These are phyloP conservation scores for Scutellaria minor DNA, from an alignment of 257 asterid species.

Conservation along the genomic window DNA sequence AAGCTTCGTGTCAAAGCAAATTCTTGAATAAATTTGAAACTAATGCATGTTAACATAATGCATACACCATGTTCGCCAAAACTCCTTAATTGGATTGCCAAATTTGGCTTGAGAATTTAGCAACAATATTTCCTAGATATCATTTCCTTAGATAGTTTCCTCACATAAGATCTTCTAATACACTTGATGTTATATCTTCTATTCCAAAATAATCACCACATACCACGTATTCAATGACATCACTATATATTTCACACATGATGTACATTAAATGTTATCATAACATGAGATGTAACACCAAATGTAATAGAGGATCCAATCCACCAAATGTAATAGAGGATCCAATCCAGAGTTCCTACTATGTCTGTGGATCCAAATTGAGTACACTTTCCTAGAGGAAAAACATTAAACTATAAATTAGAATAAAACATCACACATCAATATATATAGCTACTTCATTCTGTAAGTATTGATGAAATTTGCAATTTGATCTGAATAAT, in stretches of 20 bases:
- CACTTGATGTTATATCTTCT: no score
- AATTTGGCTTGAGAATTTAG: not conserved
- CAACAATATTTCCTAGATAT: not conserved
- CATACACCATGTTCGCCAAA: not conserved
- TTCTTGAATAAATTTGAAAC: not conserved
- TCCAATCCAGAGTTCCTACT: not conserved
- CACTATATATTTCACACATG: no score
- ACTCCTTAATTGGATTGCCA: not conserved
- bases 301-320: no score
- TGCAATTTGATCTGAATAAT: not conserved
- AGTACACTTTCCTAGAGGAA: not conserved
- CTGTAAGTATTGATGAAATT: slow-evolving; percentile 8
- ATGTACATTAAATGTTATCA: no score
- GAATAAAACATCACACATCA: not conserved
- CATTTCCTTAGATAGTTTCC: no score
- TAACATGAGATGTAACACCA: no score
- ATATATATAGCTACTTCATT: not conserved
- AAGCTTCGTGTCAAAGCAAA: not conserved
- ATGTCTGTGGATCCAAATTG: not conserved
- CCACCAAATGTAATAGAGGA: no score
- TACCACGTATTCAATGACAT: no score
- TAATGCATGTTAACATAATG: not conserved
- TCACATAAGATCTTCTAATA: no score
- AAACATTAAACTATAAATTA: not conserved
- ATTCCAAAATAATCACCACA: no score